These are phyloP conservation scores for Pholiota conissans DNA, from an alignment of 768 basidiomycete genomes.

Conservation along the genomic window DNA sequence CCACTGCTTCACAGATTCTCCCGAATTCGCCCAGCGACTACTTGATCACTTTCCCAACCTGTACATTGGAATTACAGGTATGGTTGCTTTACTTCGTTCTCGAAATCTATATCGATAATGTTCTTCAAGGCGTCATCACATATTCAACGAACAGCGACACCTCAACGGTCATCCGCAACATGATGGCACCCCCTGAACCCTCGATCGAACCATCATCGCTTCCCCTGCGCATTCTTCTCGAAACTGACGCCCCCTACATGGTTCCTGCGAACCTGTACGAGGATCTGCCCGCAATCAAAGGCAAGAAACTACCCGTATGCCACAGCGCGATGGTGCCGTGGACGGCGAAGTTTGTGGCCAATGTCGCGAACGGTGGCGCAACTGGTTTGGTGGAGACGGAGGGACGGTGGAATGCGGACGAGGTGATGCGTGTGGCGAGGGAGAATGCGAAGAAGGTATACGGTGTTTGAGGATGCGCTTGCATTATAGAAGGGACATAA, in stretches of 20 bases:
- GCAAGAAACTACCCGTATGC: conserved; percentile 65
- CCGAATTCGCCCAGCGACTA: conserved; percentile 68
- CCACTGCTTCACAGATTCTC: conserved; percentile 87
- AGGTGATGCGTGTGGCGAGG: conserved; percentile 60
- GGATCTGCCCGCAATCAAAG: conserved; percentile 51
- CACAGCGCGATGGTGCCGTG: conserved; percentile 85
- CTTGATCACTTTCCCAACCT: conserved; percentile 80
- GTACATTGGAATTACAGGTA: conserved; percentile 81
- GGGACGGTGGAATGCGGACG: conserved; percentile 48
- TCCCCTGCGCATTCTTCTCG: conserved; percentile 58
- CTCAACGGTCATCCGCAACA: conserved; percentile 58
- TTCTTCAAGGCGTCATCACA: conserved; percentile 67
- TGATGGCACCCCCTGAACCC: conserved; percentile 28
- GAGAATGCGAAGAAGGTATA: conserved; percentile 68
- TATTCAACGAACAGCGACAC: conserved; percentile 78
- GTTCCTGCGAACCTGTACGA: conserved; percentile 72
- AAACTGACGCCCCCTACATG: conserved; percentile 91
- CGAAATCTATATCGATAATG: background rate
- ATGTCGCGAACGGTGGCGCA: conserved; percentile 33
- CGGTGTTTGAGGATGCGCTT: conserved; percentile 36
- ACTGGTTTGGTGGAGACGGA: background rate
- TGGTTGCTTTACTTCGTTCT: conserved; percentile 3
- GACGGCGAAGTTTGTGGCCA: conserved; percentile 76
- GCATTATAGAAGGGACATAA: no score
- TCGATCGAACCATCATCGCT: conserved; percentile 8